Conservation (phyloP, 1,284 basidiomycete species). For the Termitomyces sp. region DNA sequence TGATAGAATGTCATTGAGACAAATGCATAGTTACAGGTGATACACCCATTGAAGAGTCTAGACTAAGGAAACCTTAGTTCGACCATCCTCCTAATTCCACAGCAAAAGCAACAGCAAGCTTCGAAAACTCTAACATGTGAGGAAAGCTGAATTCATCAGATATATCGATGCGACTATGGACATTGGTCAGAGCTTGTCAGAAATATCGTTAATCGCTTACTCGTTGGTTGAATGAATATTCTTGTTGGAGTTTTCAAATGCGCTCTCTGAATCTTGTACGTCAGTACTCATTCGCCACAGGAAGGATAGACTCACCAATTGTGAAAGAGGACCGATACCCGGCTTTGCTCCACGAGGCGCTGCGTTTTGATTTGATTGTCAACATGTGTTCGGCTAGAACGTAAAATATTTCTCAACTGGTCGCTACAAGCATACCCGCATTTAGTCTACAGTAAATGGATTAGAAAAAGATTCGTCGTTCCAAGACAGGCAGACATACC, state of each 20-base stretch:
- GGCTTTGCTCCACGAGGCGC: constrained; percentile 81
- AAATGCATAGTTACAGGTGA: not conserved
- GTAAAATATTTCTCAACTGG: constrained; percentile 48
- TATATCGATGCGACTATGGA: constrained; percentile 69
- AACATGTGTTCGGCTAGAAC: constrained; percentile 27
- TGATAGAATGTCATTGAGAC: not conserved
- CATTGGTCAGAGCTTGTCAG: not conserved
- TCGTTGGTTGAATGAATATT: constrained; percentile 82
- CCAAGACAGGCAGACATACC: constrained; percentile 22
- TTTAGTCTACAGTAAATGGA: constrained; percentile 45
- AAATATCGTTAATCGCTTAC: constrained; percentile 36
- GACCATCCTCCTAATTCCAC: constrained; percentile 70
- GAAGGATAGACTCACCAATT: constrained; percentile 52
- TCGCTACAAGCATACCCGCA: constrained; percentile 97
- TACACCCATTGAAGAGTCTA: not conserved
- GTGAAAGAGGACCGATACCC: constrained; percentile 83
- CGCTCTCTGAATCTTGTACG: constrained; percentile 47
- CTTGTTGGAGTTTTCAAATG: constrained; percentile 71
- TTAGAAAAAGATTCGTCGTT: constrained; percentile 2
- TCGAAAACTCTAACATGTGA: constrained; percentile 86
- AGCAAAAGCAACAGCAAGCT: constrained; percentile 81
- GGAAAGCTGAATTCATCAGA: constrained; percentile 82
- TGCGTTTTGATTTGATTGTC: constrained; percentile 32
- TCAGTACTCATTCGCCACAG: constrained; percentile 13
- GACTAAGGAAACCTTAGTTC: constrained; percentile 21